Base-by-base conservation (phyloP, 2,329 filamentous ascomycete genomes). In the Myriosclerotinia duriaeana region DNA sequence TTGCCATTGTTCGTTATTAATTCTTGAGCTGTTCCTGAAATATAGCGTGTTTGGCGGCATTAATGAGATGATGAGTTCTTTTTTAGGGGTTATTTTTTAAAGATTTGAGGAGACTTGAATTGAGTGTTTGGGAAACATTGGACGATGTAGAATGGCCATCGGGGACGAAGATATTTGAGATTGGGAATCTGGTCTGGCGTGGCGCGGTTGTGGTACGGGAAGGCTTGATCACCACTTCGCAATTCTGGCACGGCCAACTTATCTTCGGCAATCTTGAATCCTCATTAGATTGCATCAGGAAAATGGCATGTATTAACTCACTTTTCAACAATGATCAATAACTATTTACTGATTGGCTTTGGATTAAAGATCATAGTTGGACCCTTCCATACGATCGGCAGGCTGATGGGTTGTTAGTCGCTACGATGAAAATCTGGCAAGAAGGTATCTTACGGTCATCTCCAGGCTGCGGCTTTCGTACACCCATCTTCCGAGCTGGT, bases 201-300 rank as follows among this genome's bases (percentile, higher is more conserved):
- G 44, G n/a, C 26, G 20, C 7, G 15, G 11, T 38, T 4, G 44
- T 48, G 30, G 30, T 54, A 54, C 53, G 36, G 20, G 52, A 54
- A 17, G 30, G 20, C 30, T 48, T 22, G 22, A 60, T 36, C 56
- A 60, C 22, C 56, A 26, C 44, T 48, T 60, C 44, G 56, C 26
- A 30, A 60, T 60, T 60, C 44, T 60, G 14, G 14, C 12, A 48
- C 6, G 14, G 22, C 20, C 12, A 26, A 11, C 5, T 46, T n/a
- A 3, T 17, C 9, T 38, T 36, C 20, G 17, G 15, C 5, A 17
- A 38, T 22, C 17, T 26, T 60, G n/a, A 2, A 34, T 12, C 7
- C 2, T 8, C 26, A 12, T 60, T 60, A 48, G 42, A 22, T 50
- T 0, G 9, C 1, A 26, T 22, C 15, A 8, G 4, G 14, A 30